Base-by-base conservation (phyloP, 2,329 filamentous ascomycete species). In the Pyricularia sp. region DNA sequence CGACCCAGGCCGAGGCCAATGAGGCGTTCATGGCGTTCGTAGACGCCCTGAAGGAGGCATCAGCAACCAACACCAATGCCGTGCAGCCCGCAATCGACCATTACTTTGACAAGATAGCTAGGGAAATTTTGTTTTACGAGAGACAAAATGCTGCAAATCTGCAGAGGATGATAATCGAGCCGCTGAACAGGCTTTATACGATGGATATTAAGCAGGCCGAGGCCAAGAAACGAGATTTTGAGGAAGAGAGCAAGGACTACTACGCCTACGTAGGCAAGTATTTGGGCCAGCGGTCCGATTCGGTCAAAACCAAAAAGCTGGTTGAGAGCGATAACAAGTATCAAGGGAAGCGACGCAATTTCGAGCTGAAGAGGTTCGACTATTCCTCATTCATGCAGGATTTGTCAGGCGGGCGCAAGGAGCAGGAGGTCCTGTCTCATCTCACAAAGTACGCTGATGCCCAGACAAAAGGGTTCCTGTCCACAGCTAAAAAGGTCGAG, bases 381-480 rank as follows among this genome's bases (percentile, higher is more conserved):
- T 99, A 99, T 75, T 97, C 93, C 3, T 96, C 91, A 16, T 99
- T 97, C 73, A 96, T 99, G 90, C 93, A 97, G 72, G 94, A 99
- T 78, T 82, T 99, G n/a, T 94, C 97, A 68, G 94, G 94, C 33
- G 94, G 94, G n/a, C 88, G 94, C 68, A 99, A 97, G 74, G 94
- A 99, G 71, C 94, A 97, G 72, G 94, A 99, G 74, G 90, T 99
- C 4, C 77, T 99, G 33, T 97, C 93, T 1, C 90, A 97, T 73
- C 81, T 99, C 35, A 99, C 94, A 1, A 93, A 89, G 73, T 99
- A 93, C 74, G 96, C 96, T 10, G 92, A 96, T 73, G 86, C 88
- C 3, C 94, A 99, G 73, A 91, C 94, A 19, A 88, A 85, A 71
- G 88, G 84, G 66, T 97, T 96, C 72, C 79, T 97, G 64, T 79